A percentile compares a stretch with the other conserved stretches of the same genome.
These are phyloP conservation scores for Athelia sp. DNA, from an alignment of 1,284 basidiomycete species.

Conservation along the genomic window DNA sequence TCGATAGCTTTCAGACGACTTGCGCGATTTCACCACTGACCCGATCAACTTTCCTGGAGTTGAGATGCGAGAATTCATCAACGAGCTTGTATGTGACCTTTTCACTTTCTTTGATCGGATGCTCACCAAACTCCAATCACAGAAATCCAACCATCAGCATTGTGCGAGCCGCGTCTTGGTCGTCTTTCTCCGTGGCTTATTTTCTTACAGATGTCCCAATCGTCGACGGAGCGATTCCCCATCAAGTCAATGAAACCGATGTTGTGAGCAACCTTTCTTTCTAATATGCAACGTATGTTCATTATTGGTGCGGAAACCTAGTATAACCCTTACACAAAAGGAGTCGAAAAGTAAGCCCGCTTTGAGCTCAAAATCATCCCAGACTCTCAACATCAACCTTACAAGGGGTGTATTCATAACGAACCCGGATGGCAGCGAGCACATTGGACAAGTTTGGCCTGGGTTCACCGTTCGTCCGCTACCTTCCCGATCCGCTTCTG, in stretches of 20 bases:
- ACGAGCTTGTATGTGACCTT: constrained; percentile 19
- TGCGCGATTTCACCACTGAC: constrained; percentile 26
- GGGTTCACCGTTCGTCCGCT: constrained; percentile 36
- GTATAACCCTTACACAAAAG: constrained; percentile 39
- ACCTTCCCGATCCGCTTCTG: not conserved
- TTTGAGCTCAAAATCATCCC: constrained; percentile 6
- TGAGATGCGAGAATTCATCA: constrained; percentile 28
- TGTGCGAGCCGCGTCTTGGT: no score
- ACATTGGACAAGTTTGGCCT: constrained; percentile 63
- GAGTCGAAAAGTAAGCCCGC: constrained; percentile 30
- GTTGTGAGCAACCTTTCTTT: constrained; percentile 23
- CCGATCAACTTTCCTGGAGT: constrained; percentile 21
- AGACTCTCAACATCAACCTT: constrained; percentile 8
- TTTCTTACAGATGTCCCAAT: constrained; percentile 35
- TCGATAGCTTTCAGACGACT: not conserved
- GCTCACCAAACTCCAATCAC: not conserved
- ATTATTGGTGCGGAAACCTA: constrained; percentile 10
- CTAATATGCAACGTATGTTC: not conserved
- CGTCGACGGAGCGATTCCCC: constrained; percentile 31
- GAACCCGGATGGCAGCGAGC: constrained; percentile 62
- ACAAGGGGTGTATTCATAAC: constrained; percentile 58
- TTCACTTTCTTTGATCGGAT: not conserved
- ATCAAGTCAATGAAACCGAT: constrained; percentile 34
- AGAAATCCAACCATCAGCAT: constrained; percentile 37
- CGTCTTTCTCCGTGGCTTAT: no score